Conservation (phyloP, 2,329 filamentous ascomycete genomes). For the Apiospora sp. region DNA sequence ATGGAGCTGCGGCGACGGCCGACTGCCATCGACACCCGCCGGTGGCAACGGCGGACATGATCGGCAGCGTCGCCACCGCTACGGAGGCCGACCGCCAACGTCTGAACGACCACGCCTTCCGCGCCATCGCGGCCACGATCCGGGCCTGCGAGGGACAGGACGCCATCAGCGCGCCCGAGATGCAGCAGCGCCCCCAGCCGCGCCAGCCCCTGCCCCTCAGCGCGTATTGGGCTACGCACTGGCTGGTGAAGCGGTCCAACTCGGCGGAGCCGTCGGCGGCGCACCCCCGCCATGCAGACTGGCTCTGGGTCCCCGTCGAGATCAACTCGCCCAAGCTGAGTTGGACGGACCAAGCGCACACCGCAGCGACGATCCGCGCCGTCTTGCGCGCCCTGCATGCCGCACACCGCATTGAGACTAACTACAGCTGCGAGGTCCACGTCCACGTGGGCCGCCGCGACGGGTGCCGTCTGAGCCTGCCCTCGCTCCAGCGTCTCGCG, state of each 20-base stretch:
- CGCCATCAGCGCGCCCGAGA: conserved; percentile 41
- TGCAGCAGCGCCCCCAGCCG: conserved; percentile 29
- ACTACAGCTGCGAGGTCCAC: conserved; percentile 50
- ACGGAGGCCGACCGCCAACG: conserved; percentile 76
- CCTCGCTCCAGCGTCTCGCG: conserved; percentile 45
- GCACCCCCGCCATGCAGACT: conserved; percentile 37
- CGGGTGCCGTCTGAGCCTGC: conserved; percentile 41
- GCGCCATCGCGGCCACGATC: conserved; percentile 38
- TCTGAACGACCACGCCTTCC: conserved; percentile 85
- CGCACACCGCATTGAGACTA: conserved; percentile 41
- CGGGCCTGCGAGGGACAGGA: conserved; percentile 30
- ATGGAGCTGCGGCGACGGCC: background rate
- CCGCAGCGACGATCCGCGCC: conserved; percentile 30
- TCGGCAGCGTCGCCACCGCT: background rate
- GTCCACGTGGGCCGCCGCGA: conserved; percentile 49
- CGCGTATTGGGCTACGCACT: conserved; percentile 46
- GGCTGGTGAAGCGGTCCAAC: conserved; percentile 52
- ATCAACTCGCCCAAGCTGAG: conserved; percentile 47
- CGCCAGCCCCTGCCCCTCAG: conserved; percentile 34
- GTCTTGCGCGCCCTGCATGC: conserved; percentile 38
- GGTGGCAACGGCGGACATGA: conserved; percentile 1
- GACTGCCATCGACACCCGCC: background rate
- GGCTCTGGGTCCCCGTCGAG: conserved; percentile 46
- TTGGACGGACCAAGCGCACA: conserved; percentile 35
- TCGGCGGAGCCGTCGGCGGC: conserved; percentile 44